Evolutionary conservation across 2,329 filamentous ascomycete genomes (phyloP), one percentile per base, ranked within the genome.

Genomic region (Alternaria brassicicola): DNA sequence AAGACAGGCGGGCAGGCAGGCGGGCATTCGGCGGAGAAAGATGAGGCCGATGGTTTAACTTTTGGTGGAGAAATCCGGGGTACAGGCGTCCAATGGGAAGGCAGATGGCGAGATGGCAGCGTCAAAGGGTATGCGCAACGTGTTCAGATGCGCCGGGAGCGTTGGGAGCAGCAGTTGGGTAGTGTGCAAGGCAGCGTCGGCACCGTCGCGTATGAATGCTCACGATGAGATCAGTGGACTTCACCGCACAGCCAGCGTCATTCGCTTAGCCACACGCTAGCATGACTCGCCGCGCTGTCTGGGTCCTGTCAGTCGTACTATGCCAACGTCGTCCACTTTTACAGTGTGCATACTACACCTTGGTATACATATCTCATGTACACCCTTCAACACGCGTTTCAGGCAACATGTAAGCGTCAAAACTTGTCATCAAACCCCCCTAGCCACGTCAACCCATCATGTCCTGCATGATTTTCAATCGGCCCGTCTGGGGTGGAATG

Each of bases 201-300:
- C 55, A 30, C 52, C 26, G 46, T 52, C 50, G 35, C 55, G 57
- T 55, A 56, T 39, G 48, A 45, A 57, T 55, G 59, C 36, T 61
- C 52, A 50, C 58, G 50, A 65, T 62, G 52, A 59, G 59, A 56
- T 64, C 55, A 61, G 43, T 47, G 15, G 43, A 52, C 51, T 53
- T 54, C 59, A 59, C 52, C 47, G 45, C 53, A 47, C 54, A 42
- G 57, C 53, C 53, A 57, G 60, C 56, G 52, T 54, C 48, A 58
- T 59, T 62, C 52, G 43, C 50, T 58, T 54, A 58, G 57, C 43
- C 39, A 13, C 41, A 9, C 23, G 36, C 48, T 41, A 46, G 31
- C 61, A 63, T 65, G 63, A 63, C 61, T 65, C 61, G 62, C 36
- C 6, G 21, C 8, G 21, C 28, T 15, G 28, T 43, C 47, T 30